phyloP scores from a whole-genome alignment of 345 rosid genomes.

The Anacardium occidentale region DNA sequence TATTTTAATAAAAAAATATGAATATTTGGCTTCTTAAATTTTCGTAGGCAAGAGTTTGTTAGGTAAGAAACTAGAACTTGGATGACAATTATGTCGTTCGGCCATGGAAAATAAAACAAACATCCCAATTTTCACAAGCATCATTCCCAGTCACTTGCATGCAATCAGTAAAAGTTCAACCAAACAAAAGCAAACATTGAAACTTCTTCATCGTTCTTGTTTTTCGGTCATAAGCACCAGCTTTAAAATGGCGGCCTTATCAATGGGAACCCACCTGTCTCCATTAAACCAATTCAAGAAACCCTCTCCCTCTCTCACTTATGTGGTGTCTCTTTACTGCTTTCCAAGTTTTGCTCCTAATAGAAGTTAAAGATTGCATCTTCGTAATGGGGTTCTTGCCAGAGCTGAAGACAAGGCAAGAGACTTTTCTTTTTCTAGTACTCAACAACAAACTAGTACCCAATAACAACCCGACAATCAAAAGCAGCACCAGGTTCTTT shows the following conservation, averaged over 20 bases:
- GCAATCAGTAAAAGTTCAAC: not conserved
- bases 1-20: too few relatives aligned
- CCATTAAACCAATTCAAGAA: constrained; percentile 33
- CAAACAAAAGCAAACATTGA: not conserved
- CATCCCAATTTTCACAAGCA: not conserved
- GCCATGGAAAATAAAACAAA: too few relatives aligned
- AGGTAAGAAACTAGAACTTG: too few relatives aligned
- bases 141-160: not conserved
- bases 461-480: constrained; percentile 38
- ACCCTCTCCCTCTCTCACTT: constrained; percentile 22
- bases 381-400: constrained; percentile 43
- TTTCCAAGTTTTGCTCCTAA: constrained; percentile 35
- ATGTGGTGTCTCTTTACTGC: constrained; percentile 22
- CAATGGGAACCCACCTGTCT: constrained; percentile 43
- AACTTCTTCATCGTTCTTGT: not conserved
- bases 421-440: constrained; percentile 43
- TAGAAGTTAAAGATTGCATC: constrained; percentile 41
- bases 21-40: too few relatives aligned
- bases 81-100: too few relatives aligned
- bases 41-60: too few relatives aligned
- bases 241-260: constrained; percentile 62
- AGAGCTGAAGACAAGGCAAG: constrained; percentile 78
- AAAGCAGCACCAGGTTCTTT: constrained; percentile 53
- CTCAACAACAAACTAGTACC: too few relatives aligned
- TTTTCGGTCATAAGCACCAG: constrained; percentile 3